phyloP scores from a whole-genome alignment of 495 filamentous ascomycete species.

The Penicillium arizonense region DNA sequence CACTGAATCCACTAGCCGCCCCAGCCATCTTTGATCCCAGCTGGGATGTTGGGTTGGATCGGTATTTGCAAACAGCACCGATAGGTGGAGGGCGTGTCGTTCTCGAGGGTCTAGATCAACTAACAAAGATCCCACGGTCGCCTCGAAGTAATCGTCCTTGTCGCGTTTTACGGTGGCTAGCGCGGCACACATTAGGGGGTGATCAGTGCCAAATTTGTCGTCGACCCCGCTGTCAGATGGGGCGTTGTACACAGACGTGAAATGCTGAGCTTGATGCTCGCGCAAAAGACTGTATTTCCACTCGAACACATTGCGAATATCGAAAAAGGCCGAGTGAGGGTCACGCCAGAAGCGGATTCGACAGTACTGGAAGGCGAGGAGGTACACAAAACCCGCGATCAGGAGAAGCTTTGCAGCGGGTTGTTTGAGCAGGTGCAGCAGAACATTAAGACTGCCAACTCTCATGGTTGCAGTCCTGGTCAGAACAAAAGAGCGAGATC shows the following conservation, averaged over 20 bases:
- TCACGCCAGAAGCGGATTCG: slow-evolving; percentile 33
- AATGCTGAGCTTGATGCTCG: slow-evolving; percentile 32
- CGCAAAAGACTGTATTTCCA: slow-evolving; percentile 36
- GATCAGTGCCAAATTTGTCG: neutral
- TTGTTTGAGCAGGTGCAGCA: slow-evolving; percentile 4
- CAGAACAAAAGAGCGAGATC: no score
- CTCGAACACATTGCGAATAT: slow-evolving; percentile 36
- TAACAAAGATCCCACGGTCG: slow-evolving; percentile 50
- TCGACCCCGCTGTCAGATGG: slow-evolving; percentile 5
- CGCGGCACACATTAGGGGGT: slow-evolving; percentile 27
- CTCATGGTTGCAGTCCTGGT: no score
- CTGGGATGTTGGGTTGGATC: slow-evolving; percentile 46
- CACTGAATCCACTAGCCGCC: slow-evolving; percentile 30
- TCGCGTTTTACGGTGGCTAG: slow-evolving; percentile 29
- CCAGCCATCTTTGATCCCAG: slow-evolving; percentile 49
- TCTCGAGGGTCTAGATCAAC: slow-evolving; percentile 45
- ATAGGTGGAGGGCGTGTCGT: slow-evolving; percentile 42
- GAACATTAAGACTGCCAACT: neutral
- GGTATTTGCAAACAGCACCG: slow-evolving; percentile 51
- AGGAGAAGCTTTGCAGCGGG: slow-evolving; percentile 13
- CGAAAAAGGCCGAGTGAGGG: slow-evolving; percentile 44
- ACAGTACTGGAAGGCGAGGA: slow-evolving; percentile 26
- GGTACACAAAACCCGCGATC: slow-evolving; percentile 21
- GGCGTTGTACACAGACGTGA: slow-evolving; percentile 26
- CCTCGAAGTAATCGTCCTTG: slow-evolving; percentile 41